Evolutionary conservation across 2,329 filamentous ascomycete species (phyloP), one percentile per base, ranked within the genome.

Genomic region (Penicillium freii): DNA sequence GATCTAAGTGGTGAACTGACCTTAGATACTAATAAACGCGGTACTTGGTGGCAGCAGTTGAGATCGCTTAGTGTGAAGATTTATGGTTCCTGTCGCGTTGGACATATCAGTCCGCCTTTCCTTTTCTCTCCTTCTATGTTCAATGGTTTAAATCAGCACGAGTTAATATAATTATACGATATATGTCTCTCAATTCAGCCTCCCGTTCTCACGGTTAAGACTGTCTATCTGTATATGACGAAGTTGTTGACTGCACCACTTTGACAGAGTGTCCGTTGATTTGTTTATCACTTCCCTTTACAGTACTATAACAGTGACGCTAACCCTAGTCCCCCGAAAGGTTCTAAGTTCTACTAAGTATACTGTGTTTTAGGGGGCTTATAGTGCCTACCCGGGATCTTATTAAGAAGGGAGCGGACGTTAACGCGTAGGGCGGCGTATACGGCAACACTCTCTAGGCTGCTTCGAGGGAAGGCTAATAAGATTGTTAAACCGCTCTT

Each of bases 1-100:
- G 57, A 48, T 68, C 45, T 69, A 62, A 66, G 51, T 56, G 21
- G n/a, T 1, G 4, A 42, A 17, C 5, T 27, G 4, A 15, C 10
- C 39, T 31, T 38, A 27, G 9, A 34, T 27, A 29, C 7, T 19
- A 21, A 4, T 52, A 25, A 19, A 29, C 33, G 31, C 34, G 27
- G 17, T 50, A n/a, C 11, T 33, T 36, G 33, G 38, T 47, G 27
- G 33, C 34, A 42, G 42, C 29, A 34, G 33, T 46, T 38, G 34
- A 38, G 23, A 42, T 54, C 23, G 15, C 19, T 34, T n/a, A 31
- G 42, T 46, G 40, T 46, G 40, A 27, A 42, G 36, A 42, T 47
- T 47, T 36, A 40, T 25, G 42, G 46, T 59, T 51, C 42, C 39
- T 52, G 44, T 40, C 19, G 43, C 44, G 42, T 48, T 54, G 46